Evolutionary conservation across 2,329 filamentous ascomycete genomes (phyloP), one percentile per base, ranked within the genome.

Genomic region (Trichoderma sp.): DNA sequence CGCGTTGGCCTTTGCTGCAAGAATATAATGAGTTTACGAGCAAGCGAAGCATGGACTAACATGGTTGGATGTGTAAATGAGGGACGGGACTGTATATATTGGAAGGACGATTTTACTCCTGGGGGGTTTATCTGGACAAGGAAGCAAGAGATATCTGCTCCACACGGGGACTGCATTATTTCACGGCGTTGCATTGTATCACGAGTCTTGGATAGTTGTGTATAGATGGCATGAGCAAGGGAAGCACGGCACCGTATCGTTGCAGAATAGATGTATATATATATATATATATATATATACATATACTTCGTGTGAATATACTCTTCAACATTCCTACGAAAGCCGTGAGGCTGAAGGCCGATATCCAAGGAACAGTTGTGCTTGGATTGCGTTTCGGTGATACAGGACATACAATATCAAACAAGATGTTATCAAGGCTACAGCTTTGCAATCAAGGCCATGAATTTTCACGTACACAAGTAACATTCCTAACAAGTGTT

Each of bases 1-100:
- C 56, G 60, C 71, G 17, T 34, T 72, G 65, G 48, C 68, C 9
- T 68, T 77, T 64, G 43, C 64, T 50, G 55, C 56, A 63, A 66
- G 54, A 55, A 52, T 68, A 15, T 60, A 45, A 28, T 26, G 17
- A 56, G 26, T 26, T 24, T 34, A 44, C 41, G 48, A 26, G 30
- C n/a, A 19, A 47, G 50, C 24, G 14, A 12, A 47, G 3, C 19
- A 19, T 12, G 41, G 50, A 5, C 34, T 62, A 34, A 58, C 34
- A 10, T 60, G 52, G 56, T 17, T 54, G 50, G 50, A 51, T 26
- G 50, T 24, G 28, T 57, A 54, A 66, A n/a, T 24, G 60, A 57
- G 28, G 51, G 30, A 24, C 5, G 10, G 51, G 24, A 17, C 24
- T 55, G 50, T 63, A 55, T 55, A 63, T 63, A 63, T 39, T 19